These are phyloP conservation scores for Cladophialophora psammophila DNA, from an alignment of 2,329 filamentous ascomycete species.

Conservation along the genomic window DNA sequence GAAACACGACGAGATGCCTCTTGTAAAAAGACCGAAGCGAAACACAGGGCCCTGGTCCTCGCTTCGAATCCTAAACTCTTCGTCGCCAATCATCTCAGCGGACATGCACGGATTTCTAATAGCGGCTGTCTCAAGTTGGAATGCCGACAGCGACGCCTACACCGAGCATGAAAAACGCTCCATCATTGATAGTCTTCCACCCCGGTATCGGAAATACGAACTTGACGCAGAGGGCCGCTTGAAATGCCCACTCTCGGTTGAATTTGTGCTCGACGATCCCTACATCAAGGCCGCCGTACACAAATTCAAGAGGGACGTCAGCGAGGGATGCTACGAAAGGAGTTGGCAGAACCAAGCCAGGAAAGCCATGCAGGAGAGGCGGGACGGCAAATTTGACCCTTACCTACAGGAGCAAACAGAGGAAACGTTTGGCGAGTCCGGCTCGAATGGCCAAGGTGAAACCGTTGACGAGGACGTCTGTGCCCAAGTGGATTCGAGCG, in stretches of 20 bases:
- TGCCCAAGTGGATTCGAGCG: slow-evolving; percentile 23
- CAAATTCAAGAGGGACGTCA: slow-evolving; percentile 63
- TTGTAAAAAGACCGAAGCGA: slow-evolving; percentile 18
- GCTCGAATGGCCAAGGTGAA: slow-evolving; percentile 44
- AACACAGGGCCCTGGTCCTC: slow-evolving; percentile 33
- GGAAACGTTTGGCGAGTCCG: slow-evolving; percentile 65
- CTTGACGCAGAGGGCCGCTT: slow-evolving; percentile 25
- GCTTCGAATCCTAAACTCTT: slow-evolving; percentile 32
- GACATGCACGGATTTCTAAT: slow-evolving; percentile 38
- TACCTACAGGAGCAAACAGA: slow-evolving; percentile 64
- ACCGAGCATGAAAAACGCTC: slow-evolving; percentile 35
- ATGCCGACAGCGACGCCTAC: slow-evolving; percentile 23
- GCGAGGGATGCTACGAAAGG: slow-evolving; percentile 62
- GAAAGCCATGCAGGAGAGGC: slow-evolving; percentile 60
- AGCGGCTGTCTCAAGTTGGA: slow-evolving; percentile 34
- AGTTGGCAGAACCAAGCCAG: slow-evolving; percentile 64
- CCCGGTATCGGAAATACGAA: slow-evolving; percentile 30
- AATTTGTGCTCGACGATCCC: slow-evolving; percentile 33
- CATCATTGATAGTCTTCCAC: slow-evolving; percentile 36
- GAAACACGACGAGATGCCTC: slow-evolving; percentile 18
- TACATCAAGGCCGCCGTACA: slow-evolving; percentile 37
- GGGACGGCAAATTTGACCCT: slow-evolving; percentile 63
- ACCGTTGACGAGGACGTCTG: slow-evolving; percentile 14
- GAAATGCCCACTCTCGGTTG: slow-evolving; percentile 30
- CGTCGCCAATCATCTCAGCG: slow-evolving; percentile 32